phyloP scores from a whole-genome alignment of 805 yeast genomes.

The Candida multigemmis region DNA sequence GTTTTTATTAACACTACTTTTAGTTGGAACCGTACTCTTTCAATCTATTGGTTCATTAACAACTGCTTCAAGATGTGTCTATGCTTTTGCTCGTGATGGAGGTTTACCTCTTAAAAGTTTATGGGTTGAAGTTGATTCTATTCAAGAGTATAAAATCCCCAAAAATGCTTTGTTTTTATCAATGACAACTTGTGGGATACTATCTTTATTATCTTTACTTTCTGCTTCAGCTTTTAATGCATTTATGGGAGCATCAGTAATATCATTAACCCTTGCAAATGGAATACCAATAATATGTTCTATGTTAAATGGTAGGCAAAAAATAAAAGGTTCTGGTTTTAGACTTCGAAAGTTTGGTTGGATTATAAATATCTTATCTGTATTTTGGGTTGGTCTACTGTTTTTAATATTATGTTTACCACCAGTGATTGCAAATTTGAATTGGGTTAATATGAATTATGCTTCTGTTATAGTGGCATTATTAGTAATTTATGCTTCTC shows the following conservation, averaged over 20 bases:
- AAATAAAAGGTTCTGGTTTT: conserved; percentile 61
- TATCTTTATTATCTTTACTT: conserved; percentile 59
- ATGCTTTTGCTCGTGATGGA: conserved; percentile 75
- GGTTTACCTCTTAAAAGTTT: conserved; percentile 59
- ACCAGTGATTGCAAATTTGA: conserved; percentile 39
- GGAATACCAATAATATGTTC: conserved; percentile 67
- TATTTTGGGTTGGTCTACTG: conserved; percentile 52
- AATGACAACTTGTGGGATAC: conserved; percentile 47
- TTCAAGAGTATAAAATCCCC: conserved; percentile 53
- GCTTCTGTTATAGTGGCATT: conserved; percentile 55
- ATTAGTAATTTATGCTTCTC: conserved; percentile 36
- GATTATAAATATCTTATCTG: conserved; percentile 48
- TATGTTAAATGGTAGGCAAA: conserved; percentile 47
- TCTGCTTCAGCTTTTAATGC: conserved; percentile 76
- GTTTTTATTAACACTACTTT: conserved; percentile 54
- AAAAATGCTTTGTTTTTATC: conserved; percentile 60
- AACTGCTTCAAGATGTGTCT: conserved; percentile 76
- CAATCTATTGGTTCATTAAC: conserved; percentile 76
- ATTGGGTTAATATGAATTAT: conserved; percentile 44
- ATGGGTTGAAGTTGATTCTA: conserved; percentile 59
- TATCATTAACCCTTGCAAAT: conserved; percentile 66
- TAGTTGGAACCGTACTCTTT: conserved; percentile 62
- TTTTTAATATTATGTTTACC: conserved; percentile 62
- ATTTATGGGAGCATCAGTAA: conserved; percentile 75
- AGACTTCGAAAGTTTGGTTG: conserved; percentile 58